Base-by-base conservation (phyloP, 2,329 filamentous ascomycete genomes). In the Trichoderma endophyticum region DNA sequence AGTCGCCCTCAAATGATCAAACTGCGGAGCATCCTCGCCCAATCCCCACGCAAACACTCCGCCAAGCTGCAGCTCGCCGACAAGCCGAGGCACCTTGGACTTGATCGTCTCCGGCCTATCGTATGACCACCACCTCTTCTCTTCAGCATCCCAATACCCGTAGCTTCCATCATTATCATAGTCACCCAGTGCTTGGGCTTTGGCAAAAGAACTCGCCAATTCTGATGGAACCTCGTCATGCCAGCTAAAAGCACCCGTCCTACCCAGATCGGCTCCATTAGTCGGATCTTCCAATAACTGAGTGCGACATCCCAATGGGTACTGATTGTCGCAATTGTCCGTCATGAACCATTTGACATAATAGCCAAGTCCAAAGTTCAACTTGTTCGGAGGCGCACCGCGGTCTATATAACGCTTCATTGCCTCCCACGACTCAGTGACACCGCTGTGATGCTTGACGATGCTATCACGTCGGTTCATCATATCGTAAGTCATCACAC, bases 41-140 rank as follows among this genome's bases (percentile, higher is more conserved):
- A 94, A 77, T 24, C 90, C 91, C 92, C 91, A 94, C 0, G 91
- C 91, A 85, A 94, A 93, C 5, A 92, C 88, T 18, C 92, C 92
- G 1, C 92, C 91, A 0, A 94, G 79, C 1, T 82, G 80, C 77
- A 86, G 85, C 36, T 83, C 82, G 34, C 84, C 81, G 3, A 93
- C 84, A 43, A 94, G 85, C 5, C 86, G 79, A 4, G 84, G 81
- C 72, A 93, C 88, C 81, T 94, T 94, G 71, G 83, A 82, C 14
- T 79, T 75, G 65, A 94, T 90, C 14, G 89, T 84, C 8, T 84
- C 83, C 0, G 86, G 84, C 0, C 89, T 92, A 73, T 94, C 92
- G 84, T 90, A 94, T 0, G 90, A 90, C 92, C 92, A 94, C 86
- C 92, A 94, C 34, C 91, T 78, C 69, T 86, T 81, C 74, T 88